A percentile compares a stretch with the other conserved stretches of the same genome.
Conservation (phyloP, 306 rosid genomes). For the Fragaria iinumae region DNA sequence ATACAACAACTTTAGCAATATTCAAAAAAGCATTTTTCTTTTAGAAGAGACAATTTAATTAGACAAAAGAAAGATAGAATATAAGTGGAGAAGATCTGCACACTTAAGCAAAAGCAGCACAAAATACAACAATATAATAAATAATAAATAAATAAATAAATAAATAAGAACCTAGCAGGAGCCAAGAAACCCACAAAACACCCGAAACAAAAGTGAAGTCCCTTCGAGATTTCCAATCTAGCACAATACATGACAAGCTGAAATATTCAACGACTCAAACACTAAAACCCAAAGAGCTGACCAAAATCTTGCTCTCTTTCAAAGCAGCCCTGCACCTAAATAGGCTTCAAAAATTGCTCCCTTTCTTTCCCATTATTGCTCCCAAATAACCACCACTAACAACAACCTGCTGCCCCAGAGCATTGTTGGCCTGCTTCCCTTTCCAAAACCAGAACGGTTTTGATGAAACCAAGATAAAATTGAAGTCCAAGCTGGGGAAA, state of each 20-base stretch:
- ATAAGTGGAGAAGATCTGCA: not conserved
- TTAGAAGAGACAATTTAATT: not conserved
- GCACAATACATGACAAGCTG: not conserved
- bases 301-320: not conserved
- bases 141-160: no score
- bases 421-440: not conserved
- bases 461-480: not conserved
- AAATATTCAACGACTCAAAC: not conserved
- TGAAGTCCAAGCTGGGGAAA: not conserved
- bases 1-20: constrained; percentile 4
- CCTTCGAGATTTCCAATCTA: not conserved
- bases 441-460: not conserved
- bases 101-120: not conserved
- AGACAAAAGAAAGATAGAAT: not conserved
- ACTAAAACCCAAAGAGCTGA: not conserved
- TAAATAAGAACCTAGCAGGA: not conserved
- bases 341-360: not conserved
- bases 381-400: not conserved
- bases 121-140: not conserved
- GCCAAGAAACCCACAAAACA: not conserved
- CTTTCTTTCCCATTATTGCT: not conserved
- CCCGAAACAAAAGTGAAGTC: not conserved
- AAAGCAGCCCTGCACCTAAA: not conserved
- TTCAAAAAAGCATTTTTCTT: not conserved
- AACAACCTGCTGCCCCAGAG: not conserved